Evolutionary conservation across 306 rosid genomes (phyloP).

Genomic region (Vicia faba): DNA sequence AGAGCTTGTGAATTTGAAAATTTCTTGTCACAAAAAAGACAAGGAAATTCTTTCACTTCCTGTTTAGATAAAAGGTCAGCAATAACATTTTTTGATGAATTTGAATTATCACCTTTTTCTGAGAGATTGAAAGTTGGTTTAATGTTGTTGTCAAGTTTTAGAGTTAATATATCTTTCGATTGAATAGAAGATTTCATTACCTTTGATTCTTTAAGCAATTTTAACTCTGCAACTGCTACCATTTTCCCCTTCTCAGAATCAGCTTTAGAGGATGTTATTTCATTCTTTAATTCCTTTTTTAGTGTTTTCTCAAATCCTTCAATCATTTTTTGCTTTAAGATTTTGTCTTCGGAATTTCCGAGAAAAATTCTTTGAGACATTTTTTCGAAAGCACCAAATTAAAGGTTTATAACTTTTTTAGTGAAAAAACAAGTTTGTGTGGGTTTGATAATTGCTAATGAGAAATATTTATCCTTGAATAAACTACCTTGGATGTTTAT

Average conservation of each 20-base stretch:
- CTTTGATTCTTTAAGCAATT: background rate
- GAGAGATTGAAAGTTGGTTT: background rate
- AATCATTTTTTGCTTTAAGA: background rate
- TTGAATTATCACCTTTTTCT: background rate
- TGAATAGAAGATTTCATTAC: background rate
- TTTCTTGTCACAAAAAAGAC: slow-evolving; percentile 9
- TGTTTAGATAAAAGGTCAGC: background rate
- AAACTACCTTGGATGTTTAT: background rate
- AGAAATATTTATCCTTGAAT: background rate
- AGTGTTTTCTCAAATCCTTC: background rate
- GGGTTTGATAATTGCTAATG: background rate
- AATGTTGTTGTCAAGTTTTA: background rate
- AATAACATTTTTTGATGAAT: background rate
- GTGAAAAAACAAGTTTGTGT: background rate
- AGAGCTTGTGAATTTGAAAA: slow-evolving; percentile 66
- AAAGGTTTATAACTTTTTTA: background rate
- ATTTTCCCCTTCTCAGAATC: background rate
- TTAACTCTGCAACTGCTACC: background rate
- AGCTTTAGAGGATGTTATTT: no score
- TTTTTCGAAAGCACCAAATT: background rate
- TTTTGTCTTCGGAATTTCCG: background rate
- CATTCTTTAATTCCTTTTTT: no score
- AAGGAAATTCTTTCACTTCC: background rate
- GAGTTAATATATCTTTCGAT: background rate
- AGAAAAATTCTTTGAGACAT: background rate